These are phyloP conservation scores for Jamesozyma hellenica DNA, from an alignment of 805 yeast genomes.

Conservation along the genomic window DNA sequence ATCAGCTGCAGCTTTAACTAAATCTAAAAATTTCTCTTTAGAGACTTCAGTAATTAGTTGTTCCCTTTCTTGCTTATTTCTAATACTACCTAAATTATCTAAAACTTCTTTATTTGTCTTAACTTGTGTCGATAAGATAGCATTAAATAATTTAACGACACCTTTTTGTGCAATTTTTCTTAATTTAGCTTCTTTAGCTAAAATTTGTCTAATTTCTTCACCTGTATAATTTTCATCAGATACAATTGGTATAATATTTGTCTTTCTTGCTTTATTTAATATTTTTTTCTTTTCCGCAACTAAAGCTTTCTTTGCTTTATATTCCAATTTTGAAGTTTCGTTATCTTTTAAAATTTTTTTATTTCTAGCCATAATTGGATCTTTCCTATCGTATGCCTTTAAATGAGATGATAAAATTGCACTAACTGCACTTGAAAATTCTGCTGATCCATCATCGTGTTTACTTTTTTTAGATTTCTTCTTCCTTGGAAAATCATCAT, in stretches of 20 bases:
- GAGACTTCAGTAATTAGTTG: constrained; percentile 67
- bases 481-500: constrained; percentile 36
- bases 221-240: constrained; percentile 35
- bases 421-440: constrained; percentile 72
- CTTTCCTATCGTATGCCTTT: constrained; percentile 80
- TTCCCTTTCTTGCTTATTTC: constrained; percentile 38
- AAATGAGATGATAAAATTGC: constrained; percentile 77
- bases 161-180: constrained; percentile 83
- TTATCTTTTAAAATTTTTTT: constrained; percentile 57
- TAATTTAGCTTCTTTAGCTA: constrained; percentile 59
- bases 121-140: constrained; percentile 69
- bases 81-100: constrained; percentile 35
- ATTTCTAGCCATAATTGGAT: constrained; percentile 85
- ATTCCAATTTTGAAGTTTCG: constrained; percentile 73
- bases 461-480: constrained; percentile 47
- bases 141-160: constrained; percentile 76
- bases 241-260: constrained; percentile 54
- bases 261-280: constrained; percentile 58
- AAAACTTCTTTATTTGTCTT: constrained; percentile 42
- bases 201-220: constrained; percentile 37
- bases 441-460: constrained; percentile 58
- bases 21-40: constrained; percentile 80
- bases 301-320: constrained; percentile 65
- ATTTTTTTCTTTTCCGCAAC: constrained; percentile 60
- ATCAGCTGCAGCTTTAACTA: constrained; percentile 71